Conservation (phyloP, 2,329 filamentous ascomycete species). For the Lachnellula willkommii region DNA sequence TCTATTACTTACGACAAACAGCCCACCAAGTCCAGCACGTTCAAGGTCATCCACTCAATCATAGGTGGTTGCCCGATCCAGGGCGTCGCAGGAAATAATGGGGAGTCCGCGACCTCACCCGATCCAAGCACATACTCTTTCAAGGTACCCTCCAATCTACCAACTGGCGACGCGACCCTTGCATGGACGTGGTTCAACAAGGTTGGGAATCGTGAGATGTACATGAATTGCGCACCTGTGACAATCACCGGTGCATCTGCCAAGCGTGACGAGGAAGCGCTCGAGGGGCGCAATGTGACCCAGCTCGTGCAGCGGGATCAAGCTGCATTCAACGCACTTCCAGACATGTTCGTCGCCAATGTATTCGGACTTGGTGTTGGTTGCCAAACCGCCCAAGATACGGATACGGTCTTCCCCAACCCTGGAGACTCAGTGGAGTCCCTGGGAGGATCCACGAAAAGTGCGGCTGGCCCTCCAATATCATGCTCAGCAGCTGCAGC, state of each 20-base stretch:
- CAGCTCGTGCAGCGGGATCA: slow-evolving; percentile 33
- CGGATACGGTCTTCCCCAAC: slow-evolving; percentile 62
- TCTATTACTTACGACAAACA: slow-evolving; percentile 73
- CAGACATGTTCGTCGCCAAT: slow-evolving; percentile 73
- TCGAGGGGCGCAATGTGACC: slow-evolving; percentile 14
- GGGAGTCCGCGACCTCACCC: slow-evolving; percentile 37
- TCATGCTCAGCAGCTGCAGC: slow-evolving; percentile 20
- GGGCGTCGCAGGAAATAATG: slow-evolving; percentile 52
- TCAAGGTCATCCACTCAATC: slow-evolving; percentile 86
- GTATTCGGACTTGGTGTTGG: slow-evolving; percentile 39
- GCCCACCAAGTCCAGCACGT: slow-evolving; percentile 62
- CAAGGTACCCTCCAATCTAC: slow-evolving; percentile 64
- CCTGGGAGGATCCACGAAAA: slow-evolving; percentile 33
- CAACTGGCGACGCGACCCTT: slow-evolving; percentile 70
- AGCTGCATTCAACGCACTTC: slow-evolving; percentile 56
- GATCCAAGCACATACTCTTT: slow-evolving; percentile 61
- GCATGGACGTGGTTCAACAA: slow-evolving; percentile 97
- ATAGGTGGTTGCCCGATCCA: slow-evolving; percentile 76
- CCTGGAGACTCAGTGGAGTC: slow-evolving; percentile 55
- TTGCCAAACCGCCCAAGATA: slow-evolving; percentile 49
- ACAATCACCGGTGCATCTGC: slow-evolving; percentile 50
- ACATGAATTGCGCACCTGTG: slow-evolving; percentile 90
- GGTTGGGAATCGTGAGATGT: slow-evolving; percentile 89
- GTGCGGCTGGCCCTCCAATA: slow-evolving; percentile 19
- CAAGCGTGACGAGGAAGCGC: slow-evolving; percentile 36